Evolutionary conservation across 257 asterid genomes (phyloP), one percentile per base, ranked within the genome.

Genomic region (Coffea eugenioides): DNA sequence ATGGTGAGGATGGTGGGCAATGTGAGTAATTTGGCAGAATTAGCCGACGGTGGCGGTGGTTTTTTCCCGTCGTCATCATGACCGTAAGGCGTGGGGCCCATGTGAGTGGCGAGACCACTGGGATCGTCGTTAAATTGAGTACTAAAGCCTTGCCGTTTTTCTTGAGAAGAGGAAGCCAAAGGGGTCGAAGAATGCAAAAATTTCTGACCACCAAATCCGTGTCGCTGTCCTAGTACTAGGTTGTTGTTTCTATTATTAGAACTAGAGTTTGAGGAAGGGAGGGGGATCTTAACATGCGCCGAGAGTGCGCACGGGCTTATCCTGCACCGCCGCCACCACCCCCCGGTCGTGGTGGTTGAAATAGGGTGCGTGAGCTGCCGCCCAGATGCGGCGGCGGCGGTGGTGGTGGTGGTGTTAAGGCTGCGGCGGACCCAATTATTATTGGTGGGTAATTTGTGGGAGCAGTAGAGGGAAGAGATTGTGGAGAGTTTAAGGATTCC

Each of bases 1-100:
- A 94, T 87, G 41, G 98, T 96, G 82, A 96, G 83, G 79, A 94
- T 90, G 84, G 97, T 96, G 13, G 99, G 99, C 93, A 96, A 87
- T 1, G 98, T 96, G 84, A 96, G 96, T 80, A 94, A 79, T 84
- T 92, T 94, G 25, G 88, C 64, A 25, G 93, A 80, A 79, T 79
- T 82, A 7, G 86, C 45, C 23, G 87, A 57, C 51, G 79, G 76
- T 3, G 79, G 84, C 77, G 83, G 21, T 73, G 85, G 66, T 83
- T 84, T 80, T 73, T 81, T 81, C 82, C 82, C 66, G 84, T 80
- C 61, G 80, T 57, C 81, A 46, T 77, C 69, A 21, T 81, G 77
- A 73, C 85, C 85, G 82, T 87, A 79, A 64, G 84, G 86, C 27
- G 86, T 72, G 87, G 91, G 88, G 31, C 91, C 95, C 97, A 91